A percentile compares a stretch with the other conserved stretches of the same genome.
Evolutionary conservation across 2,329 filamentous ascomycete genomes (phyloP).

Genomic region (Penicillium sp.): DNA sequence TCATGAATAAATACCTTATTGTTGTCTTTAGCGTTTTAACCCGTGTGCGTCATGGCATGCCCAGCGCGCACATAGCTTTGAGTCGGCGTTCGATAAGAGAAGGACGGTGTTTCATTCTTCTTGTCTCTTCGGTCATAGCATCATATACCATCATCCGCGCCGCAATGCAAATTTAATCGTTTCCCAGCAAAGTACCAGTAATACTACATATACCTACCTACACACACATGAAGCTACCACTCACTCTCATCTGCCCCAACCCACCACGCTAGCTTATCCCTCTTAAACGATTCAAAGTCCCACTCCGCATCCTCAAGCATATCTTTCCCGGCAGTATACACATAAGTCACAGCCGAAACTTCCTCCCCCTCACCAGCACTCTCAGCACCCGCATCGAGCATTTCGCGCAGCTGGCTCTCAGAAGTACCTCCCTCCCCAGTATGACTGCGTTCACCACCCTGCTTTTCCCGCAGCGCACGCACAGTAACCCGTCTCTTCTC

Average conservation of each 20-base stretch:
- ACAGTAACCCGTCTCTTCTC: constrained; percentile 51
- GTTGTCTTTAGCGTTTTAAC: background rate
- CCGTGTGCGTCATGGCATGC: background rate
- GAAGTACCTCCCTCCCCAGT: constrained; percentile 20
- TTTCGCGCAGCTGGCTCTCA: constrained; percentile 36
- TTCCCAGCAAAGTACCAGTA: background rate
- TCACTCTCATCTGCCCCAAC: constrained; percentile 47
- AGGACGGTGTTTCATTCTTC: background rate
- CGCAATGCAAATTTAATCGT: background rate
- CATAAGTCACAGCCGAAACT: constrained; percentile 61
- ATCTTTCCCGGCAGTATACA: constrained; percentile 52
- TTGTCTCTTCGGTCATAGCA: constrained; percentile 5
- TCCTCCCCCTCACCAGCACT: constrained; percentile 45
- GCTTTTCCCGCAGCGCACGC: constrained; percentile 30
- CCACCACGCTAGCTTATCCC: constrained; percentile 67
- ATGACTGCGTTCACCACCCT: background rate
- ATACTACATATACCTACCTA: background rate
- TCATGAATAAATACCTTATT: background rate
- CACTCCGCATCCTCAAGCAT: constrained; percentile 72
- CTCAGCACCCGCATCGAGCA: constrained; percentile 51
- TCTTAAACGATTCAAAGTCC: constrained; percentile 81
- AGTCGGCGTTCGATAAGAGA: background rate
- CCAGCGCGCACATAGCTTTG: background rate
- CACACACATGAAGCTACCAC: constrained; percentile 23
- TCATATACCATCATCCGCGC: constrained; percentile 23